Evolutionary conservation across 2,329 filamentous ascomycete genomes (phyloP).

Genomic region (Cytospora piceae): DNA sequence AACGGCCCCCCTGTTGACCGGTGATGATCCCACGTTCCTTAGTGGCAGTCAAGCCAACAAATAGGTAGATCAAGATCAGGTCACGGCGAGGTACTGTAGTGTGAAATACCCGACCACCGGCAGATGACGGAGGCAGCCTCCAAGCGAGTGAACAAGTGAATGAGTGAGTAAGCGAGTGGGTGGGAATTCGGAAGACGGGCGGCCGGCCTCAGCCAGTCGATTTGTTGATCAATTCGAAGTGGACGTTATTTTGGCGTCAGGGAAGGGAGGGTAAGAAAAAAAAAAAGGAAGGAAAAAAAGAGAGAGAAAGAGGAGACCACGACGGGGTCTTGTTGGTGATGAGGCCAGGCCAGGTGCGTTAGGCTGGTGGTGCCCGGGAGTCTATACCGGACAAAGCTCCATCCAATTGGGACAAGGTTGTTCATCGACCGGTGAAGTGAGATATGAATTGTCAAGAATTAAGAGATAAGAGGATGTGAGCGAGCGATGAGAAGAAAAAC

Average conservation of each 20-base stretch:
- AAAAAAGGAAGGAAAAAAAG: neutral
- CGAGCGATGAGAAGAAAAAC: neutral
- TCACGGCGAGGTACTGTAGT: neutral
- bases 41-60: neutral
- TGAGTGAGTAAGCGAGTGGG: neutral
- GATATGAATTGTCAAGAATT: neutral
- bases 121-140: neutral
- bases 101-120: neutral
- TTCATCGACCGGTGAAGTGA: neutral
- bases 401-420: neutral
- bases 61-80: neutral
- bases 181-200: neutral
- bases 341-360: neutral
- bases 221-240: neutral
- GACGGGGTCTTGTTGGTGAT: neutral
- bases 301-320: neutral
- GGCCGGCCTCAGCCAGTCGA: neutral
- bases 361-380: neutral
- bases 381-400: neutral
- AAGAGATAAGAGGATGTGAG: slow-evolving; percentile 1
- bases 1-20: neutral
- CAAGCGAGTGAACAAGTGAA: neutral
- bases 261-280: neutral
- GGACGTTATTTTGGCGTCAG: neutral
- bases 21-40: neutral